phyloP scores from a whole-genome alignment of 768 basidiomycete genomes.

The Dictyophora rubrovolvata region DNA sequence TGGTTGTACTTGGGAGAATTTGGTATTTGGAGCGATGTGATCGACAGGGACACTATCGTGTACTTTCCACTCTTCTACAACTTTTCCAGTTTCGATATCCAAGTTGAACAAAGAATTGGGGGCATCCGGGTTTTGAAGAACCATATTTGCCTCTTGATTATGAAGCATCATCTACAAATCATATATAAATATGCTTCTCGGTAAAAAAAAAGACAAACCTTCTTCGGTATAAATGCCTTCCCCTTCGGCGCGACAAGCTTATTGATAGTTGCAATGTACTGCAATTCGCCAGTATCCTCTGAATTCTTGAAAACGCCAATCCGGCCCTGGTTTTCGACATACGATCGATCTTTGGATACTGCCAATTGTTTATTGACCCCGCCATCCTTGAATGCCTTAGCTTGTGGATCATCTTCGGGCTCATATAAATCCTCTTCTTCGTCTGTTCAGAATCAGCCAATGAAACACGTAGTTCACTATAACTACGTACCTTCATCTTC shows the following conservation, averaged over 20 bases:
- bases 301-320: conserved; percentile 84
- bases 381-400: conserved; percentile 43
- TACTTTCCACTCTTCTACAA: conserved; percentile 99
- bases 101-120: conserved; percentile 78
- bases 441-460: conserved; percentile 10
- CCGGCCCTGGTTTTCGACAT: conserved; percentile 84
- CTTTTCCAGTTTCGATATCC: conserved; percentile 90
- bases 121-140: conserved; percentile 76
- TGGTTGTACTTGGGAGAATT: conserved; percentile 87
- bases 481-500: conserved; percentile 49
- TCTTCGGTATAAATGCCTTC: conserved; percentile 73
- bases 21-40: conserved; percentile 86
- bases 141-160: conserved; percentile 92
- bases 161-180: conserved; percentile 79
- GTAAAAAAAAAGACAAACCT: conserved; percentile 38
- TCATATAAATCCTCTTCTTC: conserved; percentile 27
- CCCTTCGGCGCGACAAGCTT: conserved; percentile 73
- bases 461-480: not conserved
- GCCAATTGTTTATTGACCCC: conserved; percentile 86
- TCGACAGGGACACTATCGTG: conserved; percentile 78
- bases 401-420: conserved; percentile 26
- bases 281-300: conserved; percentile 50
- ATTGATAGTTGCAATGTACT: conserved; percentile 81
- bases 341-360: conserved; percentile 91
- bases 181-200: conserved; percentile 3